Percentiles rank a stretch among this genome's conserved stretches.
Evolutionary conservation across 441 rosid genomes (phyloP).

Genomic region (Adansonia gregorii): DNA sequence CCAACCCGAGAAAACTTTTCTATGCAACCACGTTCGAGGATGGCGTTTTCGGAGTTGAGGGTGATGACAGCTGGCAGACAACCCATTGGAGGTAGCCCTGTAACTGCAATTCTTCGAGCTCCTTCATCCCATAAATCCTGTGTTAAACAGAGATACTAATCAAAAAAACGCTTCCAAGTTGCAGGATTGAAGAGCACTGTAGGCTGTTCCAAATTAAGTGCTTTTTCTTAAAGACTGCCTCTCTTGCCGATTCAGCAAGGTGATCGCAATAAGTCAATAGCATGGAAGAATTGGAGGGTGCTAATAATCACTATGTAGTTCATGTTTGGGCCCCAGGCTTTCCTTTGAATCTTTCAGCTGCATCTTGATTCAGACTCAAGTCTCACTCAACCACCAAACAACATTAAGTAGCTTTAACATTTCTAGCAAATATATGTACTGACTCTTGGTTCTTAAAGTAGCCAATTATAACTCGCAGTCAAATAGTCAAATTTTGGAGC

Average conservation of each 20-base stretch:
- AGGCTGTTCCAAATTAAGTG: background rate
- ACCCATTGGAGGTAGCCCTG: conserved; percentile 73
- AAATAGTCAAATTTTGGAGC: background rate
- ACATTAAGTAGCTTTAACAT: background rate
- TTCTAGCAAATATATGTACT: background rate
- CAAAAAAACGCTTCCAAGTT: background rate
- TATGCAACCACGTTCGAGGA: conserved; percentile 54
- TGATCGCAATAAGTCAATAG: background rate
- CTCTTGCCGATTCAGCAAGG: background rate
- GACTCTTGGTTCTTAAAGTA: background rate
- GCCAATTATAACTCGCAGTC: conserved; percentile 1
- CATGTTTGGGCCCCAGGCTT: background rate
- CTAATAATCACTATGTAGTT: background rate
- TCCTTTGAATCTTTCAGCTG: background rate
- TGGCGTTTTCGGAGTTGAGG: conserved; percentile 43
- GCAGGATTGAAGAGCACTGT: background rate
- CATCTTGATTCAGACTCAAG: background rate
- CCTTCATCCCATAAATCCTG: conserved; percentile 67
- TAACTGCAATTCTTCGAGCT: conserved; percentile 51
- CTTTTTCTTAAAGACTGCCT: background rate
- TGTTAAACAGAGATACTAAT: background rate
- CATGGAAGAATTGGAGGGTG: background rate
- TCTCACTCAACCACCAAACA: background rate
- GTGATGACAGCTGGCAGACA: conserved; percentile 79
- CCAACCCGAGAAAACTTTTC: conserved; percentile 51